Percentiles rank a stretch among this genome's conserved stretches.
Conservation (phyloP, 2,329 filamentous ascomycete species). For the Diaporthe vaccinii region DNA sequence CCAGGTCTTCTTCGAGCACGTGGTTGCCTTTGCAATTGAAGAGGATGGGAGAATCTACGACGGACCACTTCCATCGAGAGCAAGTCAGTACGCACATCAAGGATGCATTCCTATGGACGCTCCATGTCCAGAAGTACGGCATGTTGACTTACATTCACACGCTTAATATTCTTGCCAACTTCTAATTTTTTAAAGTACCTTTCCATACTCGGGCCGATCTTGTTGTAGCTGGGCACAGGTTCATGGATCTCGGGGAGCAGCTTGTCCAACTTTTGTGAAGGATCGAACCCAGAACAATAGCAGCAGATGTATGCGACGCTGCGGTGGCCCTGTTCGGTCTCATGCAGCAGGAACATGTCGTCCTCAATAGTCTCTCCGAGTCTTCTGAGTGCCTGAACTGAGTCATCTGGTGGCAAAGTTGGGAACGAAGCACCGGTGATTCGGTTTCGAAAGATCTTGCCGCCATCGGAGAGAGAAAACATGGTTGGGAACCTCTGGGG, state of each 20-base stretch:
- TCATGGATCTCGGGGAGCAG: constrained; percentile 63
- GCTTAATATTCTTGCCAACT: constrained; percentile 62
- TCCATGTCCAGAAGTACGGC: not conserved
- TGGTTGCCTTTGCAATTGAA: constrained; percentile 57
- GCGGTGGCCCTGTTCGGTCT: constrained; percentile 57
- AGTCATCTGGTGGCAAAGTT: constrained; percentile 47
- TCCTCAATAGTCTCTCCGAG: constrained; percentile 68
- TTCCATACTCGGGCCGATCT: constrained; percentile 69
- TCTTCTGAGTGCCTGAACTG: constrained; percentile 53
- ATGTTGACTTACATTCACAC: constrained; percentile 60
- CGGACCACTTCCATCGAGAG: constrained; percentile 57
- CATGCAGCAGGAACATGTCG: constrained; percentile 65
- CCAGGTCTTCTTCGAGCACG: constrained; percentile 48
- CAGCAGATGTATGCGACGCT: constrained; percentile 65
- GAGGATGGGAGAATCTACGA: constrained; percentile 59
- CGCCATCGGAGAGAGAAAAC: constrained; percentile 55
- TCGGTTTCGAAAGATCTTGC: constrained; percentile 54
- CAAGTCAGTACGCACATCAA: not conserved
- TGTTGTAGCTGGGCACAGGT: constrained; percentile 67
- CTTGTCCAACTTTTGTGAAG: constrained; percentile 63
- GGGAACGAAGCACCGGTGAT: constrained; percentile 53
- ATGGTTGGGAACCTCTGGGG: constrained; percentile 63
- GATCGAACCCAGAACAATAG: constrained; percentile 66
- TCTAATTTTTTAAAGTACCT: constrained; percentile 63
- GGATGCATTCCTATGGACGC: not conserved